These are phyloP conservation scores for Trametes villosa DNA, from an alignment of 768 basidiomycete species.

Conservation along the genomic window DNA sequence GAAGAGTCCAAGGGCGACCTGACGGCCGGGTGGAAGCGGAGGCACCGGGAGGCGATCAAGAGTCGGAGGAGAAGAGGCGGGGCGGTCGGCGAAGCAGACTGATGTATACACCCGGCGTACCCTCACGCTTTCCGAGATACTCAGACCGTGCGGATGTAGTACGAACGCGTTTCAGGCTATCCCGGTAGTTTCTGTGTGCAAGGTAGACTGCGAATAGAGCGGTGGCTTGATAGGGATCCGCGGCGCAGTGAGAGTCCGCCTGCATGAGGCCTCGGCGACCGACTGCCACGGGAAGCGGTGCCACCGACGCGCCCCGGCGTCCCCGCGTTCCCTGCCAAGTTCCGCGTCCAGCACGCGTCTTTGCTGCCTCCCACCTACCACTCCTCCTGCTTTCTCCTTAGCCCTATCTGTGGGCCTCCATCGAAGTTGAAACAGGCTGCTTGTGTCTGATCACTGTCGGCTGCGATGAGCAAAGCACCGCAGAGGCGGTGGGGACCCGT, in stretches of 20 bases:
- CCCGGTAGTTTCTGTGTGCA: no score
- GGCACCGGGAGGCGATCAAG: constrained; percentile 77
- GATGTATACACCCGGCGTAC: background rate
- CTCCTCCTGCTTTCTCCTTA: background rate
- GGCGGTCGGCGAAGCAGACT: constrained; percentile 44
- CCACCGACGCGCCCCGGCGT: background rate
- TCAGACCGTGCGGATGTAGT: no score
- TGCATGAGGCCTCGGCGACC: no score
- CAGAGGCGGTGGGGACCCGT: constrained; percentile 56
- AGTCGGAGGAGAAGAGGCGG: constrained; percentile 56
- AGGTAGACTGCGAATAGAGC: no score
- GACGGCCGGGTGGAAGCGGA: constrained; percentile 78
- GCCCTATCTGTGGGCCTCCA: background rate
- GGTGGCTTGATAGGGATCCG: background rate
- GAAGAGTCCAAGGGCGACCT: constrained; percentile 68
- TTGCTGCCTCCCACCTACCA: background rate
- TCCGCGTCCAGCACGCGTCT: background rate
- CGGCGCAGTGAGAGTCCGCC: no score
- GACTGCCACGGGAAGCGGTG: background rate
- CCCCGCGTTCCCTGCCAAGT: no score
- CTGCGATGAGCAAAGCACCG: constrained; percentile 25
- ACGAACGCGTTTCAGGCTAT: no score
- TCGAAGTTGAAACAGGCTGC: background rate
- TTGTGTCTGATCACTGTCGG: background rate
- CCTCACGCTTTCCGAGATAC: background rate